Evolutionary conservation across 306 rosid species (phyloP), one percentile per base, ranked within the genome.

Genomic region (Parietaria judaica): DNA sequence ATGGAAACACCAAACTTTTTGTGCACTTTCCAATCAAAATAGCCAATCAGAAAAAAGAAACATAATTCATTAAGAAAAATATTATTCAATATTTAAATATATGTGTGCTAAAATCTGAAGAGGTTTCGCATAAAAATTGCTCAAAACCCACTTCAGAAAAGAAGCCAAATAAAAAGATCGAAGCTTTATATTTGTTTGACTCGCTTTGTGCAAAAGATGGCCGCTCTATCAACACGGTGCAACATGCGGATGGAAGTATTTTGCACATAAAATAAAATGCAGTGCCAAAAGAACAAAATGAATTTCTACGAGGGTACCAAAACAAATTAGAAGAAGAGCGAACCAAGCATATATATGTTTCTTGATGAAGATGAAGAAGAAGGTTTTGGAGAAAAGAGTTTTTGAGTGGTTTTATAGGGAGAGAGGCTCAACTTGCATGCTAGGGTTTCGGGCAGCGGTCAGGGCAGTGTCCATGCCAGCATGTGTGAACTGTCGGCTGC

Each of bases 201-300:
- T 90, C 61, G 37, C 73, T 90, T 45, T 86, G 80, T 70, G 97
- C 95, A 90, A 82, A 84, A 61, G 60, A 84, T 90, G 97, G 94
- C 95, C 97, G 95, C 63, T 66, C 76, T 84, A 83, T 58, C 71
- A 84, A 79, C 5, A 14, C 52, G n/a, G 11, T 48, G 8, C 60
- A 59, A 60, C 94, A 84, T 75, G 83, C 88, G 97, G 97, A 86
- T 90, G 95, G 97, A 90, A 90, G 90, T 15, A 52, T 66, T 86
- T 80, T 74, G 88, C 89, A 79, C 75, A 12, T 11, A 54, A 9
- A 35, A 63, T 6, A 9, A 56, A 11, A 31, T 56, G 31, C 31
- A 23, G 31, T 11, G 8, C 16, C 38, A 16, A 41, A 41, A 41
- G 9, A 41, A 41, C 6, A 41, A 41, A 41, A 41, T 8, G 9